Base-by-base conservation (phyloP, 495 filamentous ascomycete species). In the Saxispiralis lemnorum region DNA sequence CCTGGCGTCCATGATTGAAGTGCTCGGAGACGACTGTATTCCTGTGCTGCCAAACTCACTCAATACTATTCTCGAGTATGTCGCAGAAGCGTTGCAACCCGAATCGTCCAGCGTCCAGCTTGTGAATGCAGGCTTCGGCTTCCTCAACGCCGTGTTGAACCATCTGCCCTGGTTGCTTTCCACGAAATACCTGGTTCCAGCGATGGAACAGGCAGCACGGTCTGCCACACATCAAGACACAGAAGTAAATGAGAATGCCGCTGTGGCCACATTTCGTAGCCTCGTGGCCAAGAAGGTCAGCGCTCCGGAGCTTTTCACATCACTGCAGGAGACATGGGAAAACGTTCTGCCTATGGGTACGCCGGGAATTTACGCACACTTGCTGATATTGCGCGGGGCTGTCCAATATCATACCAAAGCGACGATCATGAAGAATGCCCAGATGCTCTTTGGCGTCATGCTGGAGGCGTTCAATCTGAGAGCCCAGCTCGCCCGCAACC, bases 141-240 rank as follows among this genome's bases (percentile, higher is more conserved):
- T 93, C 46, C 66, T 92, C 46, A 75, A 72, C 20, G 73, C 82
- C 1, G 63, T 94, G n/a, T 68, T 85, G 15, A 73, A 83, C 38
- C 72, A 83, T 47, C 63, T 94, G 11, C 86, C 87, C 1, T 93
- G 76, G 59, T 93, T 94, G 73, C 65, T 95, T 38, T 79, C 81
- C 1, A 6, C 34, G 13, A 35, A 67, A 21, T 77, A 87, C 49
- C 59, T 96, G 10, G 76, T 79, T 46, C 71, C 66, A 15, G 62
- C 92, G 16, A 58, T 96, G 17, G 51, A 64, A 19, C 69, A 80
- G 31, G 83, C 81, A 10, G 77, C 75, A 56, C 64, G 66, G 28
- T 89, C 84, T 17, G 70, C 78, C 6, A 14, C 70, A 2, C 65
- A 56, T 7, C 45, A 73, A 39, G 67, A 71, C 21, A 66, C 66